Evolutionary conservation across 345 rosid genomes (phyloP), one percentile per base, ranked within the genome.

Genomic region (Pelargonium nanum): DNA sequence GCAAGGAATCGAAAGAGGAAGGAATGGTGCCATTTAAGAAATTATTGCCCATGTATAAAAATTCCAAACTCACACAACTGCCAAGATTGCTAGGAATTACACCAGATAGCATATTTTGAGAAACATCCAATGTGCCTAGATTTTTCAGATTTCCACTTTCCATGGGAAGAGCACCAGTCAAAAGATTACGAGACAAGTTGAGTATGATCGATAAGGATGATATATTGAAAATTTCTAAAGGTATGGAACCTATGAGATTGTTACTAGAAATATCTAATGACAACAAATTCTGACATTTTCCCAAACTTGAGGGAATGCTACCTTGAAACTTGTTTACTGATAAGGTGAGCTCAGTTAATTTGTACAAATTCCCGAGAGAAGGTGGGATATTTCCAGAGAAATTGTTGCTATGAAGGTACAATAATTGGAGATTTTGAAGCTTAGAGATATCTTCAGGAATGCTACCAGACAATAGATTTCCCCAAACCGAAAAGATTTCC

Each of bases 91-190:
- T 0, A 22, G 69, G 63, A 10, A 58, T 52, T 26, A 26, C 25
- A 44, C 57, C 63, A 0, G 59, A 55, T 19, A 70, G 24, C 19
- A 12, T 12, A 6, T 70, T 70, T 16, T 17, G 58, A 0, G 54
- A 55, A 8, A 65, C 54, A 19, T 62, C 53, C 19, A 72, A 13
- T 58, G 4, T 0, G 0, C 44, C 59, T 16, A 65, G 24, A 26
- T 55, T 22, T 12, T 44, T 59, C 45, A 70, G 19, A 45, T 57
- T 54, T 4, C 65, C 65, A 0, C 59, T 30, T 19, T 45, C 57
- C 26, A 24, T 16, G 1, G 74, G 74, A 6, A 70, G 50, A 4
- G 62, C 19, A 16, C 75, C 71, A 4, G 40, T 24, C 24, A 72
- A 64, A 26, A 53, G 19, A 52, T 72, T 72, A 19, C 13, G 10